These are phyloP conservation scores for Calonectria hawksworthii DNA, from an alignment of 2,329 filamentous ascomycete species.

Conservation along the genomic window DNA sequence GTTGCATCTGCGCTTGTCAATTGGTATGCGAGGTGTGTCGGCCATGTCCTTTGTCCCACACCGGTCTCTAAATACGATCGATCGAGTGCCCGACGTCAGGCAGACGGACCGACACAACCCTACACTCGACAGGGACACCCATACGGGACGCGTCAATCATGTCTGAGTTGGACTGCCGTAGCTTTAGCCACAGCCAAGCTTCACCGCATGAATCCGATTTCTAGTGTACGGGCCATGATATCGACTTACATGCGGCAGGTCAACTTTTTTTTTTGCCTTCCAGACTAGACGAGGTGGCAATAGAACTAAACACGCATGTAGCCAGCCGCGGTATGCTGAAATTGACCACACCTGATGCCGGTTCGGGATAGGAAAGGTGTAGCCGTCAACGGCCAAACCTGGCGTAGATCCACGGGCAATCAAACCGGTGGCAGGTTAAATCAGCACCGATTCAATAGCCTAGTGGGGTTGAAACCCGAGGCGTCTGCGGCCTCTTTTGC, in stretches of 20 bases:
- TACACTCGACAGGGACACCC: background rate
- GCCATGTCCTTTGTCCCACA: background rate
- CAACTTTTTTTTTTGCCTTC: background rate
- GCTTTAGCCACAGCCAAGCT: background rate
- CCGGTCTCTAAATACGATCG: background rate
- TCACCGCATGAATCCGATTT: background rate
- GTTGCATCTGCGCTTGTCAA: background rate
- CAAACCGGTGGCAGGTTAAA: conserved; percentile 19
- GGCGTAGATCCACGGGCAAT: conserved; percentile 30
- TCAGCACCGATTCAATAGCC: conserved; percentile 19
- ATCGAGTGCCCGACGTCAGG: background rate
- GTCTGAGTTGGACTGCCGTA: background rate
- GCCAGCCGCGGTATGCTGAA: conserved; percentile 7
- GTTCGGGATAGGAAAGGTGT: conserved; percentile 15
- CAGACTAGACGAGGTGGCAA: background rate
- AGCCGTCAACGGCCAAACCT: conserved; percentile 5
- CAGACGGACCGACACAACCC: background rate
- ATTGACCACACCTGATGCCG: background rate
- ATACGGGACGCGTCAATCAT: background rate
- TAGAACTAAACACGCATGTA: conserved; percentile 1
- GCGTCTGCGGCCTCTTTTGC: conserved; percentile 11
- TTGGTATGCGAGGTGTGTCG: background rate
- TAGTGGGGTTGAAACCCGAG: conserved; percentile 13
- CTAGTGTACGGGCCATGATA: background rate
- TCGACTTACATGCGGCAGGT: background rate